phyloP scores from a whole-genome alignment of 2,329 filamentous ascomycete species.

The Monilinia aucupariae region DNA sequence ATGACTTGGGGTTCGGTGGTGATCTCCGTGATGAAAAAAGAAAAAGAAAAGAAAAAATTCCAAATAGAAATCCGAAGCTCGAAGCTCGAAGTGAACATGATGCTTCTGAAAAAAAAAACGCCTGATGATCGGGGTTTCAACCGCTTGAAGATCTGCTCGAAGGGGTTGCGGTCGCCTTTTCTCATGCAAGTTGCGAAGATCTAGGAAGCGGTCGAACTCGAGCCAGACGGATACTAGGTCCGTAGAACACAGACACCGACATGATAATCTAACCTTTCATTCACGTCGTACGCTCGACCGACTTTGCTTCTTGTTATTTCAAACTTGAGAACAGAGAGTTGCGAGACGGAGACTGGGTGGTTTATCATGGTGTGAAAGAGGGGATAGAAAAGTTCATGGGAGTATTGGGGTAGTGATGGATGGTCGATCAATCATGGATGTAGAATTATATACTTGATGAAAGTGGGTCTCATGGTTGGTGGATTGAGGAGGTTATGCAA shows the following conservation, averaged over 20 bases:
- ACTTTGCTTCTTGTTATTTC: slow-evolving; percentile 40
- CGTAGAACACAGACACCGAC: slow-evolving; percentile 23
- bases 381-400: slow-evolving; percentile 13
- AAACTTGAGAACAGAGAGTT: slow-evolving; percentile 36
- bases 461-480: slow-evolving; percentile 19
- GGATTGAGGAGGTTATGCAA: too few relatives aligned
- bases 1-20: too few relatives aligned
- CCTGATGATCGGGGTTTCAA: not conserved
- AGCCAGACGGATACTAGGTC: slow-evolving; percentile 24
- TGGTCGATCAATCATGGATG: slow-evolving; percentile 43
- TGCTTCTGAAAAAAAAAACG: not conserved
- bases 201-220: slow-evolving; percentile 26
- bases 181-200: slow-evolving; percentile 21
- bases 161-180: slow-evolving; percentile 20
- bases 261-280: slow-evolving; percentile 37
- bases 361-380: slow-evolving; percentile 24
- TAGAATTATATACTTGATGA: slow-evolving; percentile 40
- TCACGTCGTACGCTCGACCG: slow-evolving; percentile 43
- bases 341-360: slow-evolving; percentile 35
- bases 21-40: too few relatives aligned
- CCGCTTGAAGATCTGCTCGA: not conserved
- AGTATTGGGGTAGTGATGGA: slow-evolving; percentile 37
- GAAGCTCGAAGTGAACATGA: too few relatives aligned
- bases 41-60: too few relatives aligned
- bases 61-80: too few relatives aligned